Percentiles rank a stretch among this genome's conserved stretches.
phyloP scores from a whole-genome alignment of 2,329 filamentous ascomycete species.

The Salinomyces thailandicus region DNA sequence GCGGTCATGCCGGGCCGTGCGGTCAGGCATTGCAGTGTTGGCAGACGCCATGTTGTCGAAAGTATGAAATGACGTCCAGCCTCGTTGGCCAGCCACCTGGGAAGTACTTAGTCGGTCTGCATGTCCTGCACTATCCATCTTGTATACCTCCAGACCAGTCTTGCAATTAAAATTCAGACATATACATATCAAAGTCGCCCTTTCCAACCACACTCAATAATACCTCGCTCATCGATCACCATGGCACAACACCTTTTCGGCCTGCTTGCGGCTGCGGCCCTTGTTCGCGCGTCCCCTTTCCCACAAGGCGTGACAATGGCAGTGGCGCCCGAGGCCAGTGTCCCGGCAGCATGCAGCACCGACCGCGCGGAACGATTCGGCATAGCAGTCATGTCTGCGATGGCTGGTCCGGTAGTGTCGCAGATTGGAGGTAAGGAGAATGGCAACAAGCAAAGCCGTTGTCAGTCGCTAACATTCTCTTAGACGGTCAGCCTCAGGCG shows the following conservation, averaged over 20 bases:
- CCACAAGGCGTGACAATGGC: constrained; percentile 36
- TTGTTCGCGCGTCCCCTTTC: constrained; percentile 30
- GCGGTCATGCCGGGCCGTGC: no score
- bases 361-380: neutral
- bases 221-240: no score
- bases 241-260: constrained; percentile 21
- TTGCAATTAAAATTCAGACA: no score
- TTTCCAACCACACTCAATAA: no score
- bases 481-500: neutral
- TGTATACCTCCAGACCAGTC: no score
- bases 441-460: neutral
- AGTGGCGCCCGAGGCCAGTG: constrained; percentile 26
- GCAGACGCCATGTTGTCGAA: no score
- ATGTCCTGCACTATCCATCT: no score
- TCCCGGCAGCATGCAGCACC: neutral
- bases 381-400: neutral
- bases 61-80: no score
- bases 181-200: no score
- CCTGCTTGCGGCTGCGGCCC: constrained; percentile 35
- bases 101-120: no score
- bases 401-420: neutral
- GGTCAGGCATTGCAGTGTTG: no score
- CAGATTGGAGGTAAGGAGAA: neutral
- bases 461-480: neutral
- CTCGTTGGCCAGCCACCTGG: no score